Base-by-base conservation (phyloP, 139 green algal genomes). In the Eudorina sp. region DNA sequence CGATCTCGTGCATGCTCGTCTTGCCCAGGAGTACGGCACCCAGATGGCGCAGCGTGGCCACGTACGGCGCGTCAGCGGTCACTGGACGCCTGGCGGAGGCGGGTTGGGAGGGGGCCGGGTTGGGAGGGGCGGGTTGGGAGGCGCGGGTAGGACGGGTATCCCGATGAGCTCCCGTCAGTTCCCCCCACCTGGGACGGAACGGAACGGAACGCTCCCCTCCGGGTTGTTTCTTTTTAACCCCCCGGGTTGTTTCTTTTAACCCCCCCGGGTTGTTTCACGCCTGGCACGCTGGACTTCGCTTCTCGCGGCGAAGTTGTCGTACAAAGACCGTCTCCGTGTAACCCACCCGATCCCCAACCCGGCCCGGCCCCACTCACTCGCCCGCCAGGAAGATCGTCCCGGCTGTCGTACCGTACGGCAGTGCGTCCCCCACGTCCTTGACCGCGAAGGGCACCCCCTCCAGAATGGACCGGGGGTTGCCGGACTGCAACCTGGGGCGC, bases 371-470 rank as follows among this genome's bases (percentile, higher is more conserved):
- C 16, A 79, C 70, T 79, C 70, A 91, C 89, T 80, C 34, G 34
- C 40, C 76, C n/a, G 86, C 90, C 77, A 97, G 64, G 81, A 95
- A 97, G 41, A 75, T 69, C 0, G 95, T 98, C 64, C 96, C 96
- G 1, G 55, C 89, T n/a, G 94, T 95, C 36, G 95, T 98, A 45
- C 76, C 68, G 87, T 98, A 97, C 7, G 92, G 91, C 41, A 92
- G 38, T 0, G 92, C 95, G 85, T 98, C 95, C 16, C 95, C 62
- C 46, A 83, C 58, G 86, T 99, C 97, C 84, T 98, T 99, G 6
- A 98, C 94, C 29, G 92, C 94, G 88, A 95, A 98, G 0, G 96
- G 95, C 53, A 98, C 95, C 25, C 96, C 96, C 58, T 98, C 96
- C 68, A 98, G 86, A 18, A 94, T 51, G 0, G 93, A 96, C 51